Conservation (phyloP, 2,329 filamentous ascomycete genomes). For the Hypocreales sp. region DNA sequence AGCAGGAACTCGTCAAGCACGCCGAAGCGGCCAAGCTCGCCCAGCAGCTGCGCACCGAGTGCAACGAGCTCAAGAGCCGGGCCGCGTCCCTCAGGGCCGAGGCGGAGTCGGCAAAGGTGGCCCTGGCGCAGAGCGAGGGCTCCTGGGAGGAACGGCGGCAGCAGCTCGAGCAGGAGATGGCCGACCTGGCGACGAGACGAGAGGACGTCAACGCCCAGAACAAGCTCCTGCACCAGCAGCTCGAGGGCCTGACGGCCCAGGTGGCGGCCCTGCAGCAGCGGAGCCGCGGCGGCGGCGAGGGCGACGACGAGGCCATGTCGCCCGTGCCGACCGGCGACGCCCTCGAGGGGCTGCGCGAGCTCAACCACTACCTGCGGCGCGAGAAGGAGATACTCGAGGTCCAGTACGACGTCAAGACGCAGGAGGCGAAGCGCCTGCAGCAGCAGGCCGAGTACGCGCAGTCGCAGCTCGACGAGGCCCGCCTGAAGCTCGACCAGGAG, state of each 20-base stretch:
- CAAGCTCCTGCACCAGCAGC: conserved; percentile 73
- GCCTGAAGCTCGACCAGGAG: conserved; percentile 82
- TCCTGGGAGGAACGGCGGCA: conserved; percentile 77
- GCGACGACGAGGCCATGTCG: conserved; percentile 36
- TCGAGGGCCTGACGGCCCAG: conserved; percentile 70
- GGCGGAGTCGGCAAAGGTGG: conserved; percentile 70
- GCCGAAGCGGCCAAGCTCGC: conserved; percentile 83
- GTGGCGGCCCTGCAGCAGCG: conserved; percentile 66
- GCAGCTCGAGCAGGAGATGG: conserved; percentile 69
- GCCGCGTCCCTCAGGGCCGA: conserved; percentile 62
- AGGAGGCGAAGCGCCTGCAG: conserved; percentile 76
- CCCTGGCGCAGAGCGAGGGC: conserved; percentile 63
- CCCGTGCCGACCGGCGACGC: conserved; percentile 39
- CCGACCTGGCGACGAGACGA: conserved; percentile 61
- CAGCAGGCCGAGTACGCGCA: conserved; percentile 83
- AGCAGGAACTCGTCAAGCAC: conserved; percentile 86
- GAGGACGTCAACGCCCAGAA: conserved; percentile 84
- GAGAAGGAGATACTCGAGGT: conserved; percentile 98
- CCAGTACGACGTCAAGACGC: conserved; percentile 79
- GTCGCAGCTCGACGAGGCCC: conserved; percentile 74
- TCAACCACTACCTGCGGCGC: conserved; percentile 79
- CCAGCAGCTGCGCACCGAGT: conserved; percentile 62
- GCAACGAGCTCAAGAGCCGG: conserved; percentile 69
- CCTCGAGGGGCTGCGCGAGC: conserved; percentile 67
- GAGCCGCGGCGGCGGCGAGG: conserved; percentile 42